Percentiles rank a stretch among this genome's conserved stretches.
Conservation (phyloP, 495 filamentous ascomycete genomes). For the Jackrogersella multiformis region DNA sequence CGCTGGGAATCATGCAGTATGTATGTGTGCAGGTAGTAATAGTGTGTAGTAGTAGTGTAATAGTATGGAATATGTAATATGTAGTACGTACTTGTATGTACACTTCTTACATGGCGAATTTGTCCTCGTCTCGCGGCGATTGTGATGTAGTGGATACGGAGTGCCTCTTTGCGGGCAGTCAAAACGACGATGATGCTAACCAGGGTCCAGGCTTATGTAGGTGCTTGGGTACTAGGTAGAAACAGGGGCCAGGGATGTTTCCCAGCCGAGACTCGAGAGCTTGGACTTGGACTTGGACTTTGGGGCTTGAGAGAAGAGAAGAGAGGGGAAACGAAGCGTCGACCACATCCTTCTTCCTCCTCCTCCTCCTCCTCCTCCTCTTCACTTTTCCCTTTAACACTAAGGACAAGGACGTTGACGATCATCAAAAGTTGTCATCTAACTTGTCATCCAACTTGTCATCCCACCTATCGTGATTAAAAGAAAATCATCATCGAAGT, state of each 20-base stretch:
- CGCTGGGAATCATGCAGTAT: constrained; percentile 28
- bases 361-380: constrained; percentile 1
- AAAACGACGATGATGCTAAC: constrained; percentile 45
- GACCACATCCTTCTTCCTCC: constrained; percentile 1
- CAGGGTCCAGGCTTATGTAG: constrained; percentile 35
- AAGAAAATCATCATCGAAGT: constrained; percentile 5
- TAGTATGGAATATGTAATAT: not conserved
- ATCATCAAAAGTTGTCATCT: no score
- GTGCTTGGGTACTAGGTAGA: no score
- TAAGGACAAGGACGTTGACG: constrained; percentile 20
- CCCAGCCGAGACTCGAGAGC: constrained; percentile 39
- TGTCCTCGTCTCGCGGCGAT: constrained; percentile 10
- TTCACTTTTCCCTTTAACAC: not conserved
- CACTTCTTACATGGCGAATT: not conserved
- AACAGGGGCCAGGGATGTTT: constrained; percentile 36
- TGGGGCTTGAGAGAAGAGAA: constrained; percentile 17
- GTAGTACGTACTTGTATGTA: constrained; percentile 3
- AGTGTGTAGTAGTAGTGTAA: no score
- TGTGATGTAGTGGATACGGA: constrained; percentile 37
- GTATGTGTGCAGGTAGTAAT: constrained; percentile 15
- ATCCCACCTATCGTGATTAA: constrained; percentile 30
- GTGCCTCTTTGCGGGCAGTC: constrained; percentile 37
- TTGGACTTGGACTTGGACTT: constrained; percentile 22
- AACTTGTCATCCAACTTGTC: constrained; percentile 20
- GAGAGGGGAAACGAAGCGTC: constrained; percentile 22